These are phyloP conservation scores for Aspergillus nidulans DNA, from an alignment of 495 filamentous ascomycete genomes.

Conservation along the genomic window DNA sequence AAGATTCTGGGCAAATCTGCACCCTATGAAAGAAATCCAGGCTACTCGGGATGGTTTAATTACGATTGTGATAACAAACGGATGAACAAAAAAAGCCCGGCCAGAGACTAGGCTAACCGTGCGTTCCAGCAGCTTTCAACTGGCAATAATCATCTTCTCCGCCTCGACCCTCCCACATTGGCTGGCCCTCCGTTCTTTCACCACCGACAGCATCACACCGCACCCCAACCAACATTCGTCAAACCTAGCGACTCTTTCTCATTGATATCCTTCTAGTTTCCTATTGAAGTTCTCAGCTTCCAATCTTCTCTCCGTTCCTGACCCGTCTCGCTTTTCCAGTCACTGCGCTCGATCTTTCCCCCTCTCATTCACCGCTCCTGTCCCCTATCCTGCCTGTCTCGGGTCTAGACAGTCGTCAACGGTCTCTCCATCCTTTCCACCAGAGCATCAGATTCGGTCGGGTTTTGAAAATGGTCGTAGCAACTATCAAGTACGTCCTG, in stretches of 20 bases:
- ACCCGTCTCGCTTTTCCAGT: background rate
- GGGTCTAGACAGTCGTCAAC: slow-evolving; percentile 10
- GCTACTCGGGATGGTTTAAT: background rate
- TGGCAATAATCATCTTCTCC: slow-evolving; percentile 14
- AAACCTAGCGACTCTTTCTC: slow-evolving; percentile 14
- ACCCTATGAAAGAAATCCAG: slow-evolving; percentile 8
- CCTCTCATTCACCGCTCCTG: slow-evolving; percentile 17
- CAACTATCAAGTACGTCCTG: slow-evolving; percentile 35
- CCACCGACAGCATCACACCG: slow-evolving; percentile 15
- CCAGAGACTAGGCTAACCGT: slow-evolving; percentile 6
- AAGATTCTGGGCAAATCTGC: slow-evolving; percentile 5
- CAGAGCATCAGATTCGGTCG: slow-evolving; percentile 6
- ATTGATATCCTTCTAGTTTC: slow-evolving; percentile 11
- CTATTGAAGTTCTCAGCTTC: slow-evolving; percentile 15
- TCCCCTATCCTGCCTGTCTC: slow-evolving; percentile 7
- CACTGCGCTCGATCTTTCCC: slow-evolving; percentile 2
- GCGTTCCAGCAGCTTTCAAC: slow-evolving; percentile 12
- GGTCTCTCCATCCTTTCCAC: slow-evolving; percentile 5
- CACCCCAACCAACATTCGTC: slow-evolving; percentile 10
- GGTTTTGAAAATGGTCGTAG: slow-evolving; percentile 33
- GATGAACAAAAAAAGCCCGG: slow-evolving; percentile 1
- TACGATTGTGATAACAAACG: slow-evolving; percentile 7
- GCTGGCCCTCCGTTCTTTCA: slow-evolving; percentile 15
- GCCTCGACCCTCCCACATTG: slow-evolving; percentile 22
- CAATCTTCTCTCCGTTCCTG: slow-evolving; percentile 9